A percentile compares a stretch with the other conserved stretches of the same genome.
These are phyloP conservation scores for Leccinum incarnatum DNA, from an alignment of 768 basidiomycete genomes.

Conservation along the genomic window DNA sequence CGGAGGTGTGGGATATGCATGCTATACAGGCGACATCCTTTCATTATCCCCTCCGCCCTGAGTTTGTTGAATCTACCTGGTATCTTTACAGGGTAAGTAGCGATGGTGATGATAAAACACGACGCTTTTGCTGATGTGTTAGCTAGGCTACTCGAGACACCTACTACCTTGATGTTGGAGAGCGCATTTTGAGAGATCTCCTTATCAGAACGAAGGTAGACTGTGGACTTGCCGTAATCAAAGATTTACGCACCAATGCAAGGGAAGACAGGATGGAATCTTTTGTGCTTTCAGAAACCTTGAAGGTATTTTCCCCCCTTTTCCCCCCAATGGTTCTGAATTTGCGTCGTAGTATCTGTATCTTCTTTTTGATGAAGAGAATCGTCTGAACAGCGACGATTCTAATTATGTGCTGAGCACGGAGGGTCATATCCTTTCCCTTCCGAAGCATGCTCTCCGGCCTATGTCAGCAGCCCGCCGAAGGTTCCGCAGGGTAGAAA, in stretches of 20 bases:
- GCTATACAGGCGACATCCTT: slow-evolving; percentile 67
- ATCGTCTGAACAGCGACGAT: slow-evolving; percentile 68
- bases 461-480: slow-evolving; percentile 57
- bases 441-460: slow-evolving; percentile 54
- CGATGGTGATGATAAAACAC: not conserved
- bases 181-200: slow-evolving; percentile 78
- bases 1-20: slow-evolving; percentile 88
- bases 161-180: slow-evolving; percentile 90
- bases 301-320: slow-evolving; percentile 57
- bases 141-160: slow-evolving; percentile 86
- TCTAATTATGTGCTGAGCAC: slow-evolving; percentile 93
- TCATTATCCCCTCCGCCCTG: slow-evolving; percentile 82
- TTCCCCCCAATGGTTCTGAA: slow-evolving; percentile 1
- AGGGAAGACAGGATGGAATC: slow-evolving; percentile 96
- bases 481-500: slow-evolving; percentile 60
- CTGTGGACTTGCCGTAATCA: slow-evolving; percentile 84
- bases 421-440: slow-evolving; percentile 84
- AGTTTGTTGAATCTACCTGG: slow-evolving; percentile 96
- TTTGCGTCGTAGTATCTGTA: slow-evolving; percentile 71
- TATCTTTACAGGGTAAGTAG: slow-evolving; percentile 80
- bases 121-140: slow-evolving; percentile 1
- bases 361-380: slow-evolving; percentile 86
- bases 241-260: slow-evolving; percentile 72
- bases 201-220: slow-evolving; percentile 70
- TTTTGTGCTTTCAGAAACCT: slow-evolving; percentile 89